Base-by-base conservation (phyloP, 1,284 basidiomycete genomes). In the Trichosporon coremiiforme region DNA sequence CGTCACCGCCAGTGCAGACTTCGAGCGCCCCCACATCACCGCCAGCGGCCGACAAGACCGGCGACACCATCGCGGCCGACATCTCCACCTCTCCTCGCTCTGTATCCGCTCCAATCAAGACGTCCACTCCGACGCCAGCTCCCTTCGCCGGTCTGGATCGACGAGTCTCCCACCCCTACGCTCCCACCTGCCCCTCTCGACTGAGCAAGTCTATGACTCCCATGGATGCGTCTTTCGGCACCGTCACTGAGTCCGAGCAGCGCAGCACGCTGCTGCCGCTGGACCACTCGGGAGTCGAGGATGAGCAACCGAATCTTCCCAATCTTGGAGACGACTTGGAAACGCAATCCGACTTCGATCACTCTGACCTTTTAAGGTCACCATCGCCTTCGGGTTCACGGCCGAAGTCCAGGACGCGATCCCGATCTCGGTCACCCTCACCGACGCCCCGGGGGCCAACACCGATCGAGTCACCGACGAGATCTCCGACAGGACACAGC, bases 1-100 rank as follows among this genome's bases (percentile, higher is more conserved):
- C 93, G 0, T 91, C 92, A 3, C 91, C 90, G 1, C 90, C 89
- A 0, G 76, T 70, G 15, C 57, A 60, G 17, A 60, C 57, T 13
- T 60, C 57, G 5, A 60, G 57, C 15, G 57, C 57, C 7, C 57
- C 57, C 2, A 60, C 57, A 8, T 60, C 57, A n/a, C 57, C 57
- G 17, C 25, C 57, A n/a, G 57, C 57, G 3, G 29, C 57, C 15
- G 57, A 60, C 15, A 60, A 33, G 31, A 60, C 57, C 8, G 31
- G 57, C 17, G 57, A 60, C 15, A 35, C 31, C 17, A 60, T 60
- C 8, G 57, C 57, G 31, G 57, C 57, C 72, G 77, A 15, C 67
- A 29, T 67, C 25, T 62, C 73, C 66, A 69, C 69, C 41, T 75
- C 75, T 22, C 69, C 31, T 1, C 64, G 71, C 10, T 47, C 41